A percentile compares a stretch with the other conserved stretches of the same genome.
These are phyloP conservation scores for Penicillium goetzii DNA, from an alignment of 495 filamentous ascomycete genomes.

Conservation along the genomic window DNA sequence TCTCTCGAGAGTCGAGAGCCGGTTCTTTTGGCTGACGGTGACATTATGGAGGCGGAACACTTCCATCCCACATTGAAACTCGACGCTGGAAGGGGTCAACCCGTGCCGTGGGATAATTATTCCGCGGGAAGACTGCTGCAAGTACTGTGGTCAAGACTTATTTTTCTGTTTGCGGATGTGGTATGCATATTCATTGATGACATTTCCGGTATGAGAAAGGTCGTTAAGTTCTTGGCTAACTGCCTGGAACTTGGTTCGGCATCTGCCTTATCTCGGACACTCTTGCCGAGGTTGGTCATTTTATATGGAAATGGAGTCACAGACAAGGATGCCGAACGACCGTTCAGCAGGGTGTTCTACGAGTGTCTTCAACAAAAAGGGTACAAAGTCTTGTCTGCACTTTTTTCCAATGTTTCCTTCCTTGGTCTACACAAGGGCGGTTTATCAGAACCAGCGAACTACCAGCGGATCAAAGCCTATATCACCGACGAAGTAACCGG, in stretches of 20 bases:
- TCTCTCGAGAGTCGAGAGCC: slow-evolving; percentile 16
- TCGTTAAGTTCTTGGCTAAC: slow-evolving; percentile 16
- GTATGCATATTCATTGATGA: slow-evolving; percentile 31
- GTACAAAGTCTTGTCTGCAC: slow-evolving; percentile 8
- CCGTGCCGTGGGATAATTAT: slow-evolving; percentile 14
- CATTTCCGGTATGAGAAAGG: slow-evolving; percentile 6
- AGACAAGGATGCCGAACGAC: background rate
- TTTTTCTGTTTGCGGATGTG: slow-evolving; percentile 32
- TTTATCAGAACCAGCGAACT: background rate
- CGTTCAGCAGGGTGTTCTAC: slow-evolving; percentile 10
- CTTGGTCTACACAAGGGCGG: background rate
- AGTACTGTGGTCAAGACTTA: slow-evolving; percentile 21
- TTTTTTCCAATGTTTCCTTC: background rate
- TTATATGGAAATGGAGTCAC: slow-evolving; percentile 10
- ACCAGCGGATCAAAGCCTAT: background rate
- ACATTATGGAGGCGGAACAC: slow-evolving; percentile 2
- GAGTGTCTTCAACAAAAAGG: slow-evolving; percentile 3
- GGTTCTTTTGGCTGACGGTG: slow-evolving; percentile 26
- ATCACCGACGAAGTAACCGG: background rate
- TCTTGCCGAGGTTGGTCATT: slow-evolving; percentile 22
- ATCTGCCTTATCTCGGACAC: slow-evolving; percentile 7
- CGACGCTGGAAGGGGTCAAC: slow-evolving; percentile 10
- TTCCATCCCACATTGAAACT: background rate
- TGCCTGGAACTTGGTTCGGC: slow-evolving; percentile 17
- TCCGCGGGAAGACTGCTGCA: slow-evolving; percentile 11